A percentile compares a stretch with the other conserved stretches of the same genome.
These are phyloP conservation scores for Ceratobasidium sp. DNA, from an alignment of 1,284 basidiomycete species.

Conservation along the genomic window DNA sequence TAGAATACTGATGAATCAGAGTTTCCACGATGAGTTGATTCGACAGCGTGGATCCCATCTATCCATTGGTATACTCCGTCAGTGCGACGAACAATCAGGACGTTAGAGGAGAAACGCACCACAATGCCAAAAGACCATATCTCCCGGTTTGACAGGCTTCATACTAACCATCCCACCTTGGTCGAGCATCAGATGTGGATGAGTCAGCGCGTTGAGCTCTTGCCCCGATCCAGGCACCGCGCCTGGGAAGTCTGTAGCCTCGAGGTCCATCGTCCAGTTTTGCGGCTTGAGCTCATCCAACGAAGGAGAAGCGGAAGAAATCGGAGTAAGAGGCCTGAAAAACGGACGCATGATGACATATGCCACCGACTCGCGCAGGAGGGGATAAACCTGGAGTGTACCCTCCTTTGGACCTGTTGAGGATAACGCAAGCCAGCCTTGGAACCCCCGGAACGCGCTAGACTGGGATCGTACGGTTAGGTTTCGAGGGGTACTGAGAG, in stretches of 20 bases:
- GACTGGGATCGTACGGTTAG: slow-evolving; percentile 49
- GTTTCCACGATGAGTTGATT: slow-evolving; percentile 63
- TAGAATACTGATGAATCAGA: slow-evolving; percentile 78
- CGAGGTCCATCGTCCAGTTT: no score
- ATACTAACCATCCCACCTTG: no score
- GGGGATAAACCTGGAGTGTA: slow-evolving; percentile 66
- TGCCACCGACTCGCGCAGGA: no score
- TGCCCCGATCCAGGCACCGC: no score
- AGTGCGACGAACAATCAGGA: neutral
- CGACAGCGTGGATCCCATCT: slow-evolving; percentile 77
- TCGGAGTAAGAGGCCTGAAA: slow-evolving; percentile 60
- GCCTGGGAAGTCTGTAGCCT: no score
- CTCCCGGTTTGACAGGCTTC: no score
- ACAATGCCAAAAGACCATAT: slow-evolving; percentile 71
- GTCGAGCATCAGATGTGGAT: no score
- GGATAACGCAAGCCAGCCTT: slow-evolving; percentile 70
- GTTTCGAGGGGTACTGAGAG: neutral
- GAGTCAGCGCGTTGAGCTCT: no score
- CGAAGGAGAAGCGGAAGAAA: slow-evolving; percentile 65
- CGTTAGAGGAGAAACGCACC: slow-evolving; percentile 43
- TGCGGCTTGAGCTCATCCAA: slow-evolving; percentile 73
- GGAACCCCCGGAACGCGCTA: slow-evolving; percentile 75
- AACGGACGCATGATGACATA: no score
- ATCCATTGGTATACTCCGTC: slow-evolving; percentile 58
- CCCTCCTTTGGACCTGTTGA: slow-evolving; percentile 70